phyloP scores from a whole-genome alignment of 768 basidiomycete genomes.

The Dentipellis fragilis region DNA sequence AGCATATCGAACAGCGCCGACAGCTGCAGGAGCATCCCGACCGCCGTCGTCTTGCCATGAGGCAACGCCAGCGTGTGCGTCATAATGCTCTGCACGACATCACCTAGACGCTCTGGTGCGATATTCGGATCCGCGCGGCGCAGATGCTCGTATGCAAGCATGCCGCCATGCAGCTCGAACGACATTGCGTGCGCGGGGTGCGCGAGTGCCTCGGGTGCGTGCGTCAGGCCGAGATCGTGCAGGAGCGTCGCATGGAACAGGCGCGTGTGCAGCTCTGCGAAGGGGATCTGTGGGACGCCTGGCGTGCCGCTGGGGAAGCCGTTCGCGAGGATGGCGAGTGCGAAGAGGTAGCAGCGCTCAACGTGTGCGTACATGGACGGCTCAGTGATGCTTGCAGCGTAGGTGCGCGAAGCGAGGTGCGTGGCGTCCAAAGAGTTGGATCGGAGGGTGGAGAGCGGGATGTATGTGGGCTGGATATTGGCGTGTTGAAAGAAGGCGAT shows the following conservation, averaged over 20 bases:
- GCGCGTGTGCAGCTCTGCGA: neutral
- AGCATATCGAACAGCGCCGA: neutral
- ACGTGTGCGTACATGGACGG: neutral
- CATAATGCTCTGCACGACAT: neutral
- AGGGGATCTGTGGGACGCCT: neutral
- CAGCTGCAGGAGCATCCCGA: neutral
- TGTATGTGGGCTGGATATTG: neutral
- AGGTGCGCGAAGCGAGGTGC: neutral
- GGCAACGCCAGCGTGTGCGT: neutral
- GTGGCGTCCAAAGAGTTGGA: neutral
- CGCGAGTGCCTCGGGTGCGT: neutral
- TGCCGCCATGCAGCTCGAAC: neutral
- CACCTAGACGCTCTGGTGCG: neutral
- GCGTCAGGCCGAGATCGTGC: neutral
- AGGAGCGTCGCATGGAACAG: neutral
- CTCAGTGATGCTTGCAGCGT: neutral
- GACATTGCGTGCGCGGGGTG: neutral
- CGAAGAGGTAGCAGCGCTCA: neutral
- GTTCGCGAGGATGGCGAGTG: neutral
- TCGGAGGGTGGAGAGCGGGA: neutral
- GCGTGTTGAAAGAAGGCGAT: neutral
- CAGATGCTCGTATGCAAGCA: neutral
- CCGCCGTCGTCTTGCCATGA: neutral
- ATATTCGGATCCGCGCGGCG: neutral
- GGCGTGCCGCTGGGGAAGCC: neutral